phyloP scores from a whole-genome alignment of 805 yeast genomes.

The Yueomyces sp. region DNA sequence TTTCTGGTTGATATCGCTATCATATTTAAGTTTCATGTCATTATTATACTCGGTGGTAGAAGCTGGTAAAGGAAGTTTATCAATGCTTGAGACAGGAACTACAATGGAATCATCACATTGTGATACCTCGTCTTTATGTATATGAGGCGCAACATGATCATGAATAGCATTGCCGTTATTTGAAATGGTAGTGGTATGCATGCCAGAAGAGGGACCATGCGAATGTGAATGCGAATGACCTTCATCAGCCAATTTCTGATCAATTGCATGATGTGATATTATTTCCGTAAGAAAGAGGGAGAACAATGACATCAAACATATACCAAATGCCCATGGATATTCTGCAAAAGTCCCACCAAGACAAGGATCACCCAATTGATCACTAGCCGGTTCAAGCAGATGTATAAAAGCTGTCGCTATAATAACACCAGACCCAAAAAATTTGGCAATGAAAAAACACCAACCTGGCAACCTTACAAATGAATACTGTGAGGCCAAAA shows the following conservation, averaged over 20 bases:
- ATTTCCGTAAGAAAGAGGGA: constrained; percentile 37
- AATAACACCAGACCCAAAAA: constrained; percentile 76
- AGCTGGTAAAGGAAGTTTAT: background rate
- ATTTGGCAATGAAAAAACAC: constrained; percentile 57
- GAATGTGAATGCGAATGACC: background rate
- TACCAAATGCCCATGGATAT: constrained; percentile 46
- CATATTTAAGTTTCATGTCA: background rate
- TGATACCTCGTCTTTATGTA: background rate
- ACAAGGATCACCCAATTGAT: constrained; percentile 40
- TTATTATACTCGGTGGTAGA: background rate
- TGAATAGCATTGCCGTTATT: background rate
- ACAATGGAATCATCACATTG: background rate
- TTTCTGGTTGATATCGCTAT: background rate
- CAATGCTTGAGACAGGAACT: background rate
- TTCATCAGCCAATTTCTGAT: constrained; percentile 17
- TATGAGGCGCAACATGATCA: background rate
- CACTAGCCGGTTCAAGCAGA: constrained; percentile 55
- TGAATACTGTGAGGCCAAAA: constrained; percentile 45
- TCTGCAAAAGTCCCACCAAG: constrained; percentile 44
- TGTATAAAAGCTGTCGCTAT: constrained; percentile 74
- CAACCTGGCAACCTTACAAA: constrained; percentile 44
- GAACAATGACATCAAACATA: constrained; percentile 35
- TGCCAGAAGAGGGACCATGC: background rate
- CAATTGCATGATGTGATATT: constrained; percentile 32
- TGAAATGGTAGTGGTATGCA: background rate